Base-by-base conservation (phyloP, 495 filamentous ascomycete genomes). In the Lasiosphaeria miniovina region DNA sequence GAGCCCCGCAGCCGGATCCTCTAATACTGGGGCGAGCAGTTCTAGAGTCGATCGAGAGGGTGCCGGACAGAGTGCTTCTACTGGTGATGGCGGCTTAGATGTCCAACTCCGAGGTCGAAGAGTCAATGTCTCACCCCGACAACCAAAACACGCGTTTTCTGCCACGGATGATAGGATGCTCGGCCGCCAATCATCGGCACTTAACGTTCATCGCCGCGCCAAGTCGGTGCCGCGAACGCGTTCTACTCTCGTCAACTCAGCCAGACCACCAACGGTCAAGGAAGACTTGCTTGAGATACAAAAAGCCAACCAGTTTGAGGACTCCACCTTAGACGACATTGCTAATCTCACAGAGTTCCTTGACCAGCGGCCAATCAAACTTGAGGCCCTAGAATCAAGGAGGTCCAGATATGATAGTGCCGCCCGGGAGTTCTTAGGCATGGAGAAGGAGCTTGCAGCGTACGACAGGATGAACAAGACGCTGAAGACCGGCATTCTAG, bases 401-500 rank as follows among this genome's bases (percentile, higher is more conserved):
- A 7, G 12, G 63, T 2, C 24, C 24, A 2, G 24, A 24, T 24
- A 61, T 41, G 38, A 34, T 1, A 41, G 43, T 6, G 33, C 31
- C 50, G 36, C 48, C 35, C 24, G 24, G 24, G 35, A 48, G 36
- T 58, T 63, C 4, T 61, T 72, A 17, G 74, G 75, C 51, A 65
- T 62, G 12, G 74, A 84, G 45, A 73, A 67, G 9, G 80, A 82
- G 45, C 77, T 86, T 12, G 70, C 86, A n/a, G 75, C 80, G 9
- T 76, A 74, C 51, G 78, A 79, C 38, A 76, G 82, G 52, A 79
- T 91, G 76, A 82, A 80, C 55, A 76, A 80, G 59, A 81, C 84
- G 5, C 70, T 89, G 10, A 73, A 79, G 52, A 85, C 82, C 3
- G 79, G 88, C 24, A 76, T 80, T 36, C 74, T 81, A 3, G 84